Conservation (phyloP, 1,284 basidiomycete species). For the Ustilago hordei region DNA sequence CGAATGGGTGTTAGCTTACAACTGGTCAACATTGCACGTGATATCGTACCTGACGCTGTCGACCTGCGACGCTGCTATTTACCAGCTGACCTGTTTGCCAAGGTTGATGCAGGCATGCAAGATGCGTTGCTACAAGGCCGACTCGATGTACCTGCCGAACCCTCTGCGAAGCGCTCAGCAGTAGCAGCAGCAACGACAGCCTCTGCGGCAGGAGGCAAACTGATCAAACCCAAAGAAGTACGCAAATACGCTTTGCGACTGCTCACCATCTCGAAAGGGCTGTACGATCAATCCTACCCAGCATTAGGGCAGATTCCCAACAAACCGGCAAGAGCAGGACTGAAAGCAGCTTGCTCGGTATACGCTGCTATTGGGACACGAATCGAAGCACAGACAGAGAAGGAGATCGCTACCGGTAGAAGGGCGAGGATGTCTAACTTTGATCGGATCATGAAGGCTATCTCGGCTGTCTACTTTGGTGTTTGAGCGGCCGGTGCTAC, state of each 20-base stretch:
- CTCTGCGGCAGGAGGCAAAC: not conserved
- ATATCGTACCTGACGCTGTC: constrained; percentile 55
- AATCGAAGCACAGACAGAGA: constrained; percentile 35
- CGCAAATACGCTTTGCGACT: constrained; percentile 44
- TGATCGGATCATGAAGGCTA: constrained; percentile 27
- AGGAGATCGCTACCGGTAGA: constrained; percentile 28
- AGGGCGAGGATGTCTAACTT: constrained; percentile 43
- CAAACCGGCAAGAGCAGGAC: constrained; percentile 49
- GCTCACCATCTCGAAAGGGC: constrained; percentile 39
- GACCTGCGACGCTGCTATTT: constrained; percentile 59
- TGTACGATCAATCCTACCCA: constrained; percentile 48
- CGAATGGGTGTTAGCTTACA: constrained; percentile 65
- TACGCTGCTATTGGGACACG: constrained; percentile 53
- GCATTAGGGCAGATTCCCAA: constrained; percentile 50
- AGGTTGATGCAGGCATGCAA: constrained; percentile 26
- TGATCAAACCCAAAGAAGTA: constrained; percentile 28
- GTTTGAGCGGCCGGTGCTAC: constrained; percentile 5
- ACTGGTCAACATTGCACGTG: constrained; percentile 64
- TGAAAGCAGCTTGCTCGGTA: constrained; percentile 59
- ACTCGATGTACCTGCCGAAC: constrained; percentile 8
- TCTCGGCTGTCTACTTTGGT: constrained; percentile 45
- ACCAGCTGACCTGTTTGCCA: constrained; percentile 36
- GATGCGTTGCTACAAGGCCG: constrained; percentile 21
- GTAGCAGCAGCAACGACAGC: not conserved
- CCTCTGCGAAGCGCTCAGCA: not conserved